These are phyloP conservation scores for Pleurotus citrinopileatus DNA, from an alignment of 768 basidiomycete species.

Conservation along the genomic window DNA sequence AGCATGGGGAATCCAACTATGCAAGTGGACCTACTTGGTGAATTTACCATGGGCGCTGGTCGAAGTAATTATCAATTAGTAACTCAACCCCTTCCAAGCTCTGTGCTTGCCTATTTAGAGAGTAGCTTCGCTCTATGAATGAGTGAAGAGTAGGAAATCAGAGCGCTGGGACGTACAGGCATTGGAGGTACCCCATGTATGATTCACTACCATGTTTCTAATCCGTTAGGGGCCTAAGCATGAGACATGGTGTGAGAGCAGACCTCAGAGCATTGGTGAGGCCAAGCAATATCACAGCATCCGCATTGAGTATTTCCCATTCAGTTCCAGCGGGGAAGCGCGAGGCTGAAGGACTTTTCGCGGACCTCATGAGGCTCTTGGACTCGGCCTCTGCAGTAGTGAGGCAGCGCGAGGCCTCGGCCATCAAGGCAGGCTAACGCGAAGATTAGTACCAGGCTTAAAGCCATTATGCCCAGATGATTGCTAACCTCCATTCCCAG, in stretches of 20 bases:
- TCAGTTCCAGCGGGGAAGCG: slow-evolving; percentile 63
- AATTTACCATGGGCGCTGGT: slow-evolving; percentile 71
- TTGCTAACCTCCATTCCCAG: slow-evolving; percentile 72
- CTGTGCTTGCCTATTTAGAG: slow-evolving; percentile 49
- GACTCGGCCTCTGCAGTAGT: slow-evolving; percentile 59
- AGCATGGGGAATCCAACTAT: neutral
- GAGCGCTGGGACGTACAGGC: slow-evolving; percentile 47
- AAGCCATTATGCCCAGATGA: neutral
- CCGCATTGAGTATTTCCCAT: slow-evolving; percentile 75
- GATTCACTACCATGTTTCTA: slow-evolving; percentile 51
- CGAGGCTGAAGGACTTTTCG: slow-evolving; percentile 32
- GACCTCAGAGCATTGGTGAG: slow-evolving; percentile 71
- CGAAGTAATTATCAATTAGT: neutral
- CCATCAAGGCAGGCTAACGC: slow-evolving; percentile 53
- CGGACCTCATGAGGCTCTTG: slow-evolving; percentile 42
- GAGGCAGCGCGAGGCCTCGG: slow-evolving; percentile 57
- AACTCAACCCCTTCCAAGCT: neutral
- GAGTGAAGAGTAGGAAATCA: slow-evolving; percentile 5
- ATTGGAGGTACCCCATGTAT: slow-evolving; percentile 77
- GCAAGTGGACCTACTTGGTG: slow-evolving; percentile 46
- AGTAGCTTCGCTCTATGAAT: slow-evolving; percentile 24
- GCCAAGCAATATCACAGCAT: slow-evolving; percentile 67
- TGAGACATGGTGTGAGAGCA: slow-evolving; percentile 15
- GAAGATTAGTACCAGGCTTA: neutral
- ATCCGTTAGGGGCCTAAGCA: slow-evolving; percentile 1